Conservation (phyloP, 257 asterid genomes). For the Linaria vulgaris region DNA sequence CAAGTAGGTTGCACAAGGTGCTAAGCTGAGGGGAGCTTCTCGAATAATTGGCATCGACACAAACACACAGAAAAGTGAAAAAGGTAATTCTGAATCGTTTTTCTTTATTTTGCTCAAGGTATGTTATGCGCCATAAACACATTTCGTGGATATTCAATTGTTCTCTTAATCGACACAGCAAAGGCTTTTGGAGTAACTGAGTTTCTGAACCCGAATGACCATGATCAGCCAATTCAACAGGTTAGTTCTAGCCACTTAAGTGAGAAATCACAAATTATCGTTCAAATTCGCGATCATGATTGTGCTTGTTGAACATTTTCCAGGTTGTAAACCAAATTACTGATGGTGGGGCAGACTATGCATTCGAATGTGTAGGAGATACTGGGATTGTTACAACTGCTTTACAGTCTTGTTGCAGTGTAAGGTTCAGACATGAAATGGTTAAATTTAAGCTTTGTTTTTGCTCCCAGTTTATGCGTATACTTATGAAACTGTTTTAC, state of each 20-base stretch:
- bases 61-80: conserved; percentile 61
- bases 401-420: conserved; percentile 81
- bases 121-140: too few relatives aligned
- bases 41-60: conserved; percentile 84
- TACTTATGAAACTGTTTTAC: background rate
- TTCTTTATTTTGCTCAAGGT: too few relatives aligned
- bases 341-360: conserved; percentile 90
- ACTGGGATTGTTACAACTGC: conserved; percentile 74
- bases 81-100: too few relatives aligned
- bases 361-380: conserved; percentile 97
- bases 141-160: too few relatives aligned
- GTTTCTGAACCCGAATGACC: conserved; percentile 71
- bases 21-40: conserved; percentile 85
- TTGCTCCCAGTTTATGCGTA: background rate
- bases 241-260: conserved; percentile 33
- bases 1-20: conserved; percentile 92
- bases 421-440: conserved; percentile 32
- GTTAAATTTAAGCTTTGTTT: conserved; percentile 18
- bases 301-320: conserved; percentile 20
- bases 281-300: conserved; percentile 8
- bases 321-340: conserved; percentile 77
- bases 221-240: conserved; percentile 85
- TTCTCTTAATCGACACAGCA: conserved; percentile 48
- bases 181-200: conserved; percentile 88
- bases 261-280: background rate